Evolutionary conservation across 129 eudicot genomes (phyloP), one percentile per base, ranked within the genome.

Genomic region (Heracleum sosnowskyi): DNA sequence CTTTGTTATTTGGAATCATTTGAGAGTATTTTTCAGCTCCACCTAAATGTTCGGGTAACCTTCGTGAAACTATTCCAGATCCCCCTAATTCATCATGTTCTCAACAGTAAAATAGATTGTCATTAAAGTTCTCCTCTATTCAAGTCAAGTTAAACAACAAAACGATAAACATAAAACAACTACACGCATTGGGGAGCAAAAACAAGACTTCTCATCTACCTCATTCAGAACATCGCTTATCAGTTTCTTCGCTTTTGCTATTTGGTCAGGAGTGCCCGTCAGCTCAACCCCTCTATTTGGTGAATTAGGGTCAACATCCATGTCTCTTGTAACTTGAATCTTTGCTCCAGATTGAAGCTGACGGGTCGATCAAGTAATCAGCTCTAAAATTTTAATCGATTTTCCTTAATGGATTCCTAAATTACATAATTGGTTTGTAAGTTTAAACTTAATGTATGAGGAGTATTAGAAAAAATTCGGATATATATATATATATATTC

Each of bases 281-380:
- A 96, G 90, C 86, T 96, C 97, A 49, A 92, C 97, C 26, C 75
- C 86, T 75, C 99, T 84, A 8, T 86, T 87, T 40, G 60, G 81
- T 36, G 96, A 88, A 85, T 87, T 82, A 17, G 90, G 97, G 75
- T 95, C n/a, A n/a, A n/a, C n/a, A n/a, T n/a, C n/a, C n/a, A n/a
- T n/a, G n/a, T n/a, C n/a, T n/a, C n/a, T n/a, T n/a, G n/a, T n/a
- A n/a, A n/a, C n/a, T n/a, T n/a, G n/a, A n/a, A n/a, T n/a, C n/a
- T 87, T 95, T 45, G 99, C 97, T 39, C 99, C 97, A 64, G 99
- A 95, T 71, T 90, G 92, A 77, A 80, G 69, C 83, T 95, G 99
- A 70, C 92, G 97, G 80, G n/a, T n/a, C n/a, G n/a, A n/a, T n/a
- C n/a, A n/a, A n/a, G n/a, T n/a, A n/a, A n/a, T n/a, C n/a, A n/a